Percentiles rank a stretch among this genome's conserved stretches.
Evolutionary conservation across 345 rosid genomes (phyloP).

Genomic region (Rhizophora apiculata): DNA sequence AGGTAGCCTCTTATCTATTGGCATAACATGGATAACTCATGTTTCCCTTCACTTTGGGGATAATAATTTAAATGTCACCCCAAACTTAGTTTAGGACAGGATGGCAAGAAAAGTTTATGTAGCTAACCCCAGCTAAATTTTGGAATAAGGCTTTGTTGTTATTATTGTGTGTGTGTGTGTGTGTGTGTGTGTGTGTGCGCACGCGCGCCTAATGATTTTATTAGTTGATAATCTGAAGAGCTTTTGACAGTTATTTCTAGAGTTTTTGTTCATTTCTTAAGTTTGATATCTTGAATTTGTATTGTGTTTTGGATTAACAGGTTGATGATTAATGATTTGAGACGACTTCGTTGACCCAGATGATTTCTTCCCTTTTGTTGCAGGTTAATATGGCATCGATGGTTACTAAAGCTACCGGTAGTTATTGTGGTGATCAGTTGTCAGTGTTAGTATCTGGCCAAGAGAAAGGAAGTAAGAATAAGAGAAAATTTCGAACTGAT

Average conservation of each 20-base stretch:
- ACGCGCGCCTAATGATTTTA: not conserved
- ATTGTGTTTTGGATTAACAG: slow-evolving; percentile 13
- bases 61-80: too few relatives aligned
- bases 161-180: slow-evolving; percentile 13
- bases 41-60: too few relatives aligned
- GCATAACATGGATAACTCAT: too few relatives aligned
- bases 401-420: slow-evolving; percentile 49
- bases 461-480: slow-evolving; percentile 83
- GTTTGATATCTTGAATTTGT: slow-evolving; percentile 14
- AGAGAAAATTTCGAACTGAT: slow-evolving; percentile 82
- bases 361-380: slow-evolving; percentile 9
- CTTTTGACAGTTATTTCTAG: slow-evolving; percentile 4
- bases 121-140: too few relatives aligned
- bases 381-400: slow-evolving; percentile 63
- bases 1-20: too few relatives aligned
- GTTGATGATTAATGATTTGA: slow-evolving; percentile 14
- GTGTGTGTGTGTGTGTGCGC: not conserved
- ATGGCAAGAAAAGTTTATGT: too few relatives aligned
- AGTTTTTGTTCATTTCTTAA: not conserved
- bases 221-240: slow-evolving; percentile 22
- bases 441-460: slow-evolving; percentile 51
- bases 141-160: too few relatives aligned
- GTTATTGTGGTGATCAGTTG: slow-evolving; percentile 35
- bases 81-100: too few relatives aligned
- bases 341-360: slow-evolving; percentile 5